phyloP scores from a whole-genome alignment of 495 filamentous ascomycete genomes.

The Lepraria neglecta region DNA sequence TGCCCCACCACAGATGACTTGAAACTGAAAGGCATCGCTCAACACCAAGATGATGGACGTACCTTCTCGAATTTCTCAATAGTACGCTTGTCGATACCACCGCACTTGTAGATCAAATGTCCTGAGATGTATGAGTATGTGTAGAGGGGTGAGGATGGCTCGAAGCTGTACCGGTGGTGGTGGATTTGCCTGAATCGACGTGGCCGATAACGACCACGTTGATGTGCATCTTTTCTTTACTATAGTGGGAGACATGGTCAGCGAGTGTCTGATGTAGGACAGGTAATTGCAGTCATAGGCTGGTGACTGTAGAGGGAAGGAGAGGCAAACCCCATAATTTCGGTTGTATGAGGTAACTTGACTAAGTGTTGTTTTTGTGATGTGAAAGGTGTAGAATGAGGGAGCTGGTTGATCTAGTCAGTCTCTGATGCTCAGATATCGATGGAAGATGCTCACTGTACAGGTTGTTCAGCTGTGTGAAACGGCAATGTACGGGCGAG shows the following conservation, averaged over 20 bases:
- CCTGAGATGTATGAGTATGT: conserved; percentile 42
- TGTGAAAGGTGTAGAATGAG: neutral
- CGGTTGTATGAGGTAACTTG: neutral
- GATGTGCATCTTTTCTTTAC: conserved; percentile 88
- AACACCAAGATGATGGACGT: conserved; percentile 23
- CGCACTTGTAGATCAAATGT: conserved; percentile 99
- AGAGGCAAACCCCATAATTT: conserved; percentile 4
- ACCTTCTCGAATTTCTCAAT: conserved; percentile 99
- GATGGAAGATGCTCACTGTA: neutral
- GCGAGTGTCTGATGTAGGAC: neutral
- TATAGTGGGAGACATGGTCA: conserved; percentile 27
- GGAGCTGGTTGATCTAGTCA: conserved; percentile 1
- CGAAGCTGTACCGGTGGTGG: conserved; percentile 66
- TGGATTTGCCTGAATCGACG: conserved; percentile 94
- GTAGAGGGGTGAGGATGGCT: conserved; percentile 21
- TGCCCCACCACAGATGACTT: conserved; percentile 28
- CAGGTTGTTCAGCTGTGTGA: conserved; percentile 16
- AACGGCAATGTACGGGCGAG: conserved; percentile 9
- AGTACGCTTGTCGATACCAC: conserved; percentile 99
- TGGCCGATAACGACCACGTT: conserved; percentile 99
- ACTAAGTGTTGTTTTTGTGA: neutral
- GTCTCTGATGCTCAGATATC: neutral
- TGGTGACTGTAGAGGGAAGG: neutral
- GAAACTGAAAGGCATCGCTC: conserved; percentile 18
- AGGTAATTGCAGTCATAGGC: neutral